These are phyloP conservation scores for Trichosporon sp. DNA, from an alignment of 1,284 basidiomycete species.

Conservation along the genomic window DNA sequence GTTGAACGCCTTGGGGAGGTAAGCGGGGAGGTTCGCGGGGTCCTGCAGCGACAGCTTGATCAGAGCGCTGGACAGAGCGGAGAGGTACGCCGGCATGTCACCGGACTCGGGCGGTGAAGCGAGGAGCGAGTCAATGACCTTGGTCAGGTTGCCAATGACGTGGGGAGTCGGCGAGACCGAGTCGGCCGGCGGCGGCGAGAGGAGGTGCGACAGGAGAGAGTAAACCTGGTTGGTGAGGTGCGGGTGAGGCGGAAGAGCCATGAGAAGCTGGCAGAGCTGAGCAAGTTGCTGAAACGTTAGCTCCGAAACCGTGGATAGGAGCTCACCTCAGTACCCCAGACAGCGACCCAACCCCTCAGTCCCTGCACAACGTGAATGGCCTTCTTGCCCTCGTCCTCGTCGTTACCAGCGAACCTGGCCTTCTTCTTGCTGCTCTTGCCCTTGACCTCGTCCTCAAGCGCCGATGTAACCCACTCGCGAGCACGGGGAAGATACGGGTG, in stretches of 20 bases:
- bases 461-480: conserved; percentile 76
- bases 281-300: conserved; percentile 65
- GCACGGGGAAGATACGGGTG: conserved; percentile 80
- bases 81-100: conserved; percentile 60
- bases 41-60: conserved; percentile 55
- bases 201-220: conserved; percentile 73
- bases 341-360: conserved; percentile 67
- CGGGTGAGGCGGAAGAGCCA: conserved; percentile 76
- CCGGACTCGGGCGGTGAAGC: conserved; percentile 68
- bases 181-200: conserved; percentile 59
- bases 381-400: conserved; percentile 66
- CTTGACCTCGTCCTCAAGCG: conserved; percentile 68
- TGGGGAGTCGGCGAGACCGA: conserved; percentile 43
- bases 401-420: conserved; percentile 59
- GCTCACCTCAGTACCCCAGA: conserved; percentile 65
- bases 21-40: conserved; percentile 46
- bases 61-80: conserved; percentile 61
- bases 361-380: conserved; percentile 77
- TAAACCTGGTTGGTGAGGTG: conserved; percentile 83
- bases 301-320: no score
- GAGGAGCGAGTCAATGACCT: conserved; percentile 72
- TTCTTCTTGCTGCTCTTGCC: conserved; percentile 68
- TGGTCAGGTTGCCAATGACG: conserved; percentile 62
- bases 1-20: conserved; percentile 73
- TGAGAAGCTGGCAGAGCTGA: conserved; percentile 68